Base-by-base conservation (phyloP, 345 rosid genomes). In the Rubroshorea leprosula region DNA sequence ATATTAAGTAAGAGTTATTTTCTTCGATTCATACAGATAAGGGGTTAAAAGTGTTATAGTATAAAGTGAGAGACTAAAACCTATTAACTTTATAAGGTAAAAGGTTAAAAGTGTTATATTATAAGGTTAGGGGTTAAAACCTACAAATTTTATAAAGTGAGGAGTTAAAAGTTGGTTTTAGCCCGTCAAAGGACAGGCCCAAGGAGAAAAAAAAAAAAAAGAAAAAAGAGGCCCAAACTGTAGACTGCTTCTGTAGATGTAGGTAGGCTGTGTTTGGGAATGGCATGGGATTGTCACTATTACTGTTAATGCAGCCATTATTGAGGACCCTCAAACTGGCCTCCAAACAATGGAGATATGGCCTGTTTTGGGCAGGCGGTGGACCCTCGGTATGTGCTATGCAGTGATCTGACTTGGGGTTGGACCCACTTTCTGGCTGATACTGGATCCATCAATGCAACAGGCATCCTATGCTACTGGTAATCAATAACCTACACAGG, bases 381-480 rank as follows among this genome's bases (percentile, higher is more conserved):
- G 68, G 74, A 74, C 45, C 63, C 74, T 62, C 13, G 41, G 25
- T 51, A 27, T n/a, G n/a, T n/a, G n/a, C n/a, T n/a, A n/a, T 22
- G 20, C 73, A 54, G 63, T 51, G 68, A 56, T 31, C 47, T 20
- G 66, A 50, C 64, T 50, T 29, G 18, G 21, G 45, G 14, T 24
- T 43, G 70, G 60, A 49, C 75, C 73, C 65, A 35, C 9, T 25
- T 26, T 27, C 51, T 4, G 38, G 21, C 64, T 16, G 8, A 21
- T 6, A 0, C 22, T 57, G 50, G 45, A 39, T 23, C 55, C 39
- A 21, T 26, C 49, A 45, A 12, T 25, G 18, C 20, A 4, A 23
- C 39, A 58, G 57, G 75, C 41, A 67, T 66, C 67, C 72, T 45
- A 74, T 66, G 69, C 62, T 49, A 9, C n/a, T 47, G 14, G 10